Base-by-base conservation (phyloP, 768 basidiomycete genomes). In the Podaxis mareebaensis region DNA sequence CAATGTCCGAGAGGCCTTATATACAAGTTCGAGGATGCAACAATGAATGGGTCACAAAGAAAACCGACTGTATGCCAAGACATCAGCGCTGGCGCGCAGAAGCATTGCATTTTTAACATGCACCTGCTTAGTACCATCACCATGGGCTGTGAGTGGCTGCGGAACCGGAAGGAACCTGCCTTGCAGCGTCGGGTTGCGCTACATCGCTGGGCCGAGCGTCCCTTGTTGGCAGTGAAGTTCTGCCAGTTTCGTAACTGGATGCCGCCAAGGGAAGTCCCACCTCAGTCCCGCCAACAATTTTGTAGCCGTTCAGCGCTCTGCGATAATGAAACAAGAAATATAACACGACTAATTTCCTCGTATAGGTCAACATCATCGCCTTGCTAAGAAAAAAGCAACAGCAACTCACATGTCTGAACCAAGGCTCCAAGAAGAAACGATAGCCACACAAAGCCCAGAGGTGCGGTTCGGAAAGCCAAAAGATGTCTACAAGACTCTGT, bases 271-370 rank as follows among this genome's bases (percentile, higher is more conserved):
- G 54, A 4, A 56, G 44, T 10, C 5, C 22, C 30, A n/a, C 3
- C 11, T 56, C 54, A 24, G 36, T 13, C 54, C 22, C 11, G 0
- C n/a, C 44, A 20, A 57, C 44, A 7, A 56, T 22, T 49, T 51
- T 39, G 42, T 63, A 56, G 20, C 17, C 15, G 24, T 49, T 56
- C 22, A 63, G 36, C 22, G 26, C 53, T 20, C 33, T 36, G 20
- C 61, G 61, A 26, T 56, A 63, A 8, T 40, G 55, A 38, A 48
- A 52, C 36, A 63, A 39, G 24, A 57, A 63, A 28, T 56, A 57
- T 12, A 63, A n/a, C 7, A 51, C 54, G 3, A 40, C 61, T 63
- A 24, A 24, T 28, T 24, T 39, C 15, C 17, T 26, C 49, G 49
- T 22, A 33, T n/a, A 49, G 10, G 26, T 39, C 36, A 56, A 36